Conservation (phyloP, 805 yeast genomes). For the Sungouiozyma ichnusensis region DNA sequence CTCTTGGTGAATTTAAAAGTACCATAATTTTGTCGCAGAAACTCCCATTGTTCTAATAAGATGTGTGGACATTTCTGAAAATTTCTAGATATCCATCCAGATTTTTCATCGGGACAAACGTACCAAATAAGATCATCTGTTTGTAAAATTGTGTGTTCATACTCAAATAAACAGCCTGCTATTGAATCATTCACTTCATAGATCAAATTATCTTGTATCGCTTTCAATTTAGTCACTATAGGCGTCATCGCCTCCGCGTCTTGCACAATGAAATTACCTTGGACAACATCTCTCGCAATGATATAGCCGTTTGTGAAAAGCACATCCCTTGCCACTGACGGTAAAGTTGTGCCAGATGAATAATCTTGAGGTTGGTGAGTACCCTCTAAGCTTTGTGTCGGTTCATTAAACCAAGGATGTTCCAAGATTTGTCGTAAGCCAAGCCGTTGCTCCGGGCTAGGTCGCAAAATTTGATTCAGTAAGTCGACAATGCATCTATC, state of each 20-base stretch:
- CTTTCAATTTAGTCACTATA: not conserved
- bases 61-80: slow-evolving; percentile 12
- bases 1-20: not conserved
- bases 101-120: slow-evolving; percentile 35
- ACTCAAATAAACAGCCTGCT: slow-evolving; percentile 85
- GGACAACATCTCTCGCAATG: not conserved
- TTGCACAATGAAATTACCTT: not conserved
- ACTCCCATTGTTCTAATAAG: not conserved
- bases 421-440: not conserved
- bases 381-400: too few relatives aligned
- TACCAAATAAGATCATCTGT: slow-evolving; percentile 49
- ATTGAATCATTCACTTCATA: slow-evolving; percentile 79
- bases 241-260: not conserved
- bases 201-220: not conserved
- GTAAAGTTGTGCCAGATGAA: not conserved
- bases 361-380: too few relatives aligned
- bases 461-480: not conserved
- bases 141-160: slow-evolving; percentile 65
- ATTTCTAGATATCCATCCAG: slow-evolving; percentile 40
- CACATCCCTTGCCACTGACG: not conserved
- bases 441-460: not conserved
- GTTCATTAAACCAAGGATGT: not conserved
- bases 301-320: not conserved
- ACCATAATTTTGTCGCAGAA: too few relatives aligned
- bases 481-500: not conserved